phyloP scores from a whole-genome alignment of 768 basidiomycete species.

The Amanita muscaria region DNA sequence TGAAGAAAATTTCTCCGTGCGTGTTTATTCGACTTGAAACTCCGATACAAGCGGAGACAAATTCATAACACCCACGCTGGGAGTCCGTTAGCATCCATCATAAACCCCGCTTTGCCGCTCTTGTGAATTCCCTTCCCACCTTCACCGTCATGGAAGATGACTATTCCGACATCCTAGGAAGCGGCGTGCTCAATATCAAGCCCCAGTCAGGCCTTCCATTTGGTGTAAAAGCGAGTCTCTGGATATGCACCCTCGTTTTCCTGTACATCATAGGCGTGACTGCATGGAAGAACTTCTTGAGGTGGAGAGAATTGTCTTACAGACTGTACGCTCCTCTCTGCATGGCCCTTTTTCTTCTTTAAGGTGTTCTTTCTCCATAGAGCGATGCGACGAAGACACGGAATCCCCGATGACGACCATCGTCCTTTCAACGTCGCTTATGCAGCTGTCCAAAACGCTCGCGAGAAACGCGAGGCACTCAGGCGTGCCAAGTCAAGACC shows the following conservation, averaged over 20 bases:
- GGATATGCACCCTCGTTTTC: constrained; percentile 27
- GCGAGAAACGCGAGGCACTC: constrained; percentile 38
- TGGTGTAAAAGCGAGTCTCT: constrained; percentile 28
- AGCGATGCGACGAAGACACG: constrained; percentile 65
- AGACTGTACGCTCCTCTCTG: constrained; percentile 43
- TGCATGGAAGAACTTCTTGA: constrained; percentile 38
- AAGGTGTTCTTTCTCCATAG: constrained; percentile 24
- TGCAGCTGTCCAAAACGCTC: constrained; percentile 52
- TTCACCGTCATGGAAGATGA: constrained; percentile 51
- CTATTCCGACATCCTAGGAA: constrained; percentile 65
- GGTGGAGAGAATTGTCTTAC: constrained; percentile 56
- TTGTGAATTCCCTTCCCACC: constrained; percentile 18
- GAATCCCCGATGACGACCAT: constrained; percentile 77
- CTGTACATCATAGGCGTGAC: constrained; percentile 29
- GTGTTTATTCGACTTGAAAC: constrained; percentile 10
- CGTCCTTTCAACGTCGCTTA: constrained; percentile 86
- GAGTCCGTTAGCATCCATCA: constrained; percentile 26
- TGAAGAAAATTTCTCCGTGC: constrained; percentile 7
- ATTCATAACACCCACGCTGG: constrained; percentile 16
- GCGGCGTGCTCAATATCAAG: constrained; percentile 22
- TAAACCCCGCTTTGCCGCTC: constrained; percentile 23
- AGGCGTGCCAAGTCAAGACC: constrained; percentile 4
- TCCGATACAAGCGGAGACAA: constrained; percentile 25
- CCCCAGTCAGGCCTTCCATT: constrained; percentile 31
- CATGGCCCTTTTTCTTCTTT: neutral